Conservation (phyloP, 306 rosid genomes). For the Carpinus viminea region DNA sequence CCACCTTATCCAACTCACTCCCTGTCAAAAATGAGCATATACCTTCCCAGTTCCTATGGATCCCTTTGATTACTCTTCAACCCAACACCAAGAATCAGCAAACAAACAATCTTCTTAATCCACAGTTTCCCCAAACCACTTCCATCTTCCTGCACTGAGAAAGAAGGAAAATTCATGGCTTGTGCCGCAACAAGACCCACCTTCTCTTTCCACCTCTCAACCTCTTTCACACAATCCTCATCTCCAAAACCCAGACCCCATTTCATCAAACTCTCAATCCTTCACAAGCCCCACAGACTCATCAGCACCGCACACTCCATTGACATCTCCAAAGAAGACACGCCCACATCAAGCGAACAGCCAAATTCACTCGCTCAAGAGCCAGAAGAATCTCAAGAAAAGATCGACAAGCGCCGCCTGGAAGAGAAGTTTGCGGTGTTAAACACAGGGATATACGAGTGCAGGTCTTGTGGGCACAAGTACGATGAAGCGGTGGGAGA, state of each 20-base stretch:
- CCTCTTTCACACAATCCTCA: constrained; percentile 44
- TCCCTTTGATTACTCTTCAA: constrained; percentile 53
- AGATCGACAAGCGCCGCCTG: constrained; percentile 56
- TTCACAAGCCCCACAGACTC: constrained; percentile 28
- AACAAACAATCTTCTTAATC: neutral
- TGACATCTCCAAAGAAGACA: constrained; percentile 81
- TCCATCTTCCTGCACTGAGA: neutral
- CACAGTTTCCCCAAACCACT: neutral
- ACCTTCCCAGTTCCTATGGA: constrained; percentile 53
- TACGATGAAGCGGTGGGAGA: constrained; percentile 86
- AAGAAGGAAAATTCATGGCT: constrained; percentile 39
- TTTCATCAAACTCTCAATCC: constrained; percentile 26
- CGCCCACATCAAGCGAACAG: constrained; percentile 43
- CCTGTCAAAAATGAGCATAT: constrained; percentile 37
- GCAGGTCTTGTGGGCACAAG: constrained; percentile 93
- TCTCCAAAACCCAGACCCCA: constrained; percentile 43
- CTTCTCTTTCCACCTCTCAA: constrained; percentile 61
- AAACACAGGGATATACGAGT: constrained; percentile 85
- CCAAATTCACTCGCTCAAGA: constrained; percentile 22
- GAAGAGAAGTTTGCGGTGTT: constrained; percentile 93
- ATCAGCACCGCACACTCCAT: constrained; percentile 41
- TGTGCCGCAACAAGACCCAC: constrained; percentile 54
- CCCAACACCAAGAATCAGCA: constrained; percentile 35
- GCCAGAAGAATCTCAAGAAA: constrained; percentile 10
- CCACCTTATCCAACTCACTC: constrained; percentile 66